A percentile compares a stretch with the other conserved stretches of the same genome.
Conservation (phyloP, 805 yeast genomes). For the Wickerhamiella shivajii region DNA sequence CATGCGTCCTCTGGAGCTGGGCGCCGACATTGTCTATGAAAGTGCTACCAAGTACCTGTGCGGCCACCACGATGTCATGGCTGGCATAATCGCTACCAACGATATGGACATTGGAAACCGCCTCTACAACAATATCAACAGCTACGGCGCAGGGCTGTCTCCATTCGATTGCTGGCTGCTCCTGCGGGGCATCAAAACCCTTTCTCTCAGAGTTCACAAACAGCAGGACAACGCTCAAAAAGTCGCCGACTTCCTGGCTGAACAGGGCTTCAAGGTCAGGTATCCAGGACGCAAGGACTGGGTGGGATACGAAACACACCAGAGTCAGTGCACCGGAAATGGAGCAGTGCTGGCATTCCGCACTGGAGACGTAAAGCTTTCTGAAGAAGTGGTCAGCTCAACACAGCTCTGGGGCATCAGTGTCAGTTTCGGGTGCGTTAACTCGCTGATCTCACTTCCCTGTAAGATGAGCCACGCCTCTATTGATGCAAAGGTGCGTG, state of each 20-base stretch:
- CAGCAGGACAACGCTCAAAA: constrained; percentile 70
- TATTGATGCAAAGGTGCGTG: constrained; percentile 73
- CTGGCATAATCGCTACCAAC: constrained; percentile 73
- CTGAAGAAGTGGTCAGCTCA: constrained; percentile 60
- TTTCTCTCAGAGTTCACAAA: constrained; percentile 72
- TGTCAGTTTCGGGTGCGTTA: constrained; percentile 89
- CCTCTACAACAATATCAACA: constrained; percentile 64
- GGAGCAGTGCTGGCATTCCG: constrained; percentile 86
- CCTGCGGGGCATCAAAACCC: constrained; percentile 75
- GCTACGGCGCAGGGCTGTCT: constrained; percentile 81
- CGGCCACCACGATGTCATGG: constrained; percentile 96
- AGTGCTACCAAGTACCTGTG: constrained; percentile 85
- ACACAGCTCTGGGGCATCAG: constrained; percentile 75
- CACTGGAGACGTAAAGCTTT: constrained; percentile 56
- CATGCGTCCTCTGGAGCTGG: constrained; percentile 72
- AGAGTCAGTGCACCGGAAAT: constrained; percentile 61
- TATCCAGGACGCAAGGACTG: constrained; percentile 75
- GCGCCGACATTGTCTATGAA: constrained; percentile 85
- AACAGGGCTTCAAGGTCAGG: constrained; percentile 59
- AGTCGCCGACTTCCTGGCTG: constrained; percentile 59
- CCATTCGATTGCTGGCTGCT: constrained; percentile 91
- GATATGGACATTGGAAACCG: constrained; percentile 48
- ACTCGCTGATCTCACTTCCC: constrained; percentile 84
- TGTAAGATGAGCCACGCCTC: constrained; percentile 97
- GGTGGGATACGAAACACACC: constrained; percentile 70